Evolutionary conservation across 2,329 filamentous ascomycete species (phyloP), one percentile per base, ranked within the genome.

Genomic region (Apiospora sp.): DNA sequence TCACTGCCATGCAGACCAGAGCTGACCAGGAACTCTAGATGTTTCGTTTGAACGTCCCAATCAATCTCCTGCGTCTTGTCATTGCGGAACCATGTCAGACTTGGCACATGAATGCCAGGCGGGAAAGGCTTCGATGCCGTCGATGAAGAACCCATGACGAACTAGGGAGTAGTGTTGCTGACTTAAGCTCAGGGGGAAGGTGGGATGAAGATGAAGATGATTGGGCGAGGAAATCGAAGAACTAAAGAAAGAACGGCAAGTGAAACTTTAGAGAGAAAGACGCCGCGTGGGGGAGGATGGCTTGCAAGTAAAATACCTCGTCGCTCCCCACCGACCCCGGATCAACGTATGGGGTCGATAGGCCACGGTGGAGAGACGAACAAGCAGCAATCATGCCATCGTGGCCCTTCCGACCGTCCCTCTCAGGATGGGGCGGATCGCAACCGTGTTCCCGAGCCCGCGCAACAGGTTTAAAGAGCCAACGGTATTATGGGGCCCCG

Each of bases 31-130:
- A 88, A 89, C 75, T 87, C 82, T 34, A 89, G 79, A 73, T 90
- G 88, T 74, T 84, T 83, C 72, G 84, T 84, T 76, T 91, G 87
- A 0, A 87, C 78, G 7, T 84, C 81, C 88, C 87, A 90, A 76
- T 90, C 87, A 51, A 90, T 87, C 58, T 88, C 86, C 76, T 90
- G 88, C 5, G 76, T 80, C 41, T 78, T 76, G 72, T 86, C 83
- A 72, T 84, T 80, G 67, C 82, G 80, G 78, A 90, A 90, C 83
- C 85, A 90, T 4, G 88, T 90, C 76, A 90, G 78, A 27, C 83
- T 86, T 0, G 88, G 88, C n/a, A 87, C 88, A 74, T 90, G 88
- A 68, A 90, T 87, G 4, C 88, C 88, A 1, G 84, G 83, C 43
- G 87, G 86, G 74, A 83, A 86, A 16, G 71, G 43, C 6, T 58